Percentiles rank a stretch among this genome's conserved stretches.
Evolutionary conservation across 2,329 filamentous ascomycete genomes (phyloP).

Genomic region (Sarocladium oryzae): DNA sequence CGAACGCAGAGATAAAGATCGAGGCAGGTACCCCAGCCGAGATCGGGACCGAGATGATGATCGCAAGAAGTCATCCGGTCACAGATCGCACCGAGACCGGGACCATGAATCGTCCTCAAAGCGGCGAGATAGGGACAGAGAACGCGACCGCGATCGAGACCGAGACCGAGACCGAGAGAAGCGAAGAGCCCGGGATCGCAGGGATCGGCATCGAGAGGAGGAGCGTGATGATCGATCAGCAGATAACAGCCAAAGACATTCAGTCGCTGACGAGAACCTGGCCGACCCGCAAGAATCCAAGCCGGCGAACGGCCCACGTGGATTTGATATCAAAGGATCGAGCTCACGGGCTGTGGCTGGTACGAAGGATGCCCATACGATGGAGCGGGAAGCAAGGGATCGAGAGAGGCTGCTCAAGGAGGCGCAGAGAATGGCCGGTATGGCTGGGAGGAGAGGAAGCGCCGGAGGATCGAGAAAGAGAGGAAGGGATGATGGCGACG

Average conservation of each 20-base stretch:
- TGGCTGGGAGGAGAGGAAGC: conserved; percentile 36
- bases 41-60: conserved; percentile 33
- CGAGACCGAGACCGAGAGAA: conserved; percentile 23
- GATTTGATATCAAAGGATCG: conserved; percentile 33
- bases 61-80: conserved; percentile 29
- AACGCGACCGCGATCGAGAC: conserved; percentile 35
- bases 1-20: conserved; percentile 38
- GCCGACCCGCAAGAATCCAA: conserved; percentile 11
- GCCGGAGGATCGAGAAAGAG: conserved; percentile 36
- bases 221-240: conserved; percentile 27
- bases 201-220: conserved; percentile 20
- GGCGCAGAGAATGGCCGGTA: conserved; percentile 55
- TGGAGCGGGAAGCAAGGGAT: conserved; percentile 61
- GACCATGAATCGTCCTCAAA: conserved; percentile 26
- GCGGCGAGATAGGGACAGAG: conserved; percentile 31
- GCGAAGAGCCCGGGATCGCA: conserved; percentile 21
- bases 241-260: conserved; percentile 27
- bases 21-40: conserved; percentile 19
- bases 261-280: conserved; percentile 14
- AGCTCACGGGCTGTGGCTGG: not conserved
- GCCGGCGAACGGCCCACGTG: conserved; percentile 33
- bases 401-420: conserved; percentile 63
- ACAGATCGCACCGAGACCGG: conserved; percentile 37
- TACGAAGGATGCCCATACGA: conserved; percentile 55
- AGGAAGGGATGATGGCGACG: conserved; percentile 33